phyloP scores from a whole-genome alignment of 1,284 basidiomycete species.

The Papiliotrema flavescens region DNA sequence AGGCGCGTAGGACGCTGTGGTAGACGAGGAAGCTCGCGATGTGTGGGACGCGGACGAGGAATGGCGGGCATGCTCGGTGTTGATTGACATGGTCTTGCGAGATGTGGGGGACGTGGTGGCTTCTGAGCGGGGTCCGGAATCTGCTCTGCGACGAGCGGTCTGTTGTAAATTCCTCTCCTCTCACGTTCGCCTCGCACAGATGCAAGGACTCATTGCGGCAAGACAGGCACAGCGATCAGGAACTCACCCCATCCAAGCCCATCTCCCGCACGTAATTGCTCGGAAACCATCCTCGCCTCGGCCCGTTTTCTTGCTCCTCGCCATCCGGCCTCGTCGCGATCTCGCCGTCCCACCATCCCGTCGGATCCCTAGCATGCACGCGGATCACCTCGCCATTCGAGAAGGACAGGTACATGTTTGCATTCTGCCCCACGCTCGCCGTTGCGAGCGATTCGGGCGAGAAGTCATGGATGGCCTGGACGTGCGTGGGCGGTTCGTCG shows the following conservation, averaged over 20 bases:
- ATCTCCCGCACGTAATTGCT: slow-evolving; percentile 57
- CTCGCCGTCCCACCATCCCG: slow-evolving; percentile 99
- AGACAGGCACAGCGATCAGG: not conserved
- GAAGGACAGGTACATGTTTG: slow-evolving; percentile 82
- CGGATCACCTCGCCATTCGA: slow-evolving; percentile 84
- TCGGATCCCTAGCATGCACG: slow-evolving; percentile 78
- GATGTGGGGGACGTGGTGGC: slow-evolving; percentile 12
- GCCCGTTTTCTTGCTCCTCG: slow-evolving; percentile 18
- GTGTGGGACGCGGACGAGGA: slow-evolving; percentile 8
- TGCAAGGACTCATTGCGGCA: not conserved
- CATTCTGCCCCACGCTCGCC: slow-evolving; percentile 17
- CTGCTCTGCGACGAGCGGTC: slow-evolving; percentile 8
- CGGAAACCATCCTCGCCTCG: slow-evolving; percentile 93
- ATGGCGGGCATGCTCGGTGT: slow-evolving; percentile 7
- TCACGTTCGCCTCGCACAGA: not conserved
- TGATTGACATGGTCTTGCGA: not conserved
- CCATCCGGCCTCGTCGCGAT: slow-evolving; percentile 44
- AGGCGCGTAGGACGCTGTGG: slow-evolving; percentile 5
- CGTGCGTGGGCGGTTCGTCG: slow-evolving; percentile 39
- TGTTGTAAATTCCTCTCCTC: not conserved
- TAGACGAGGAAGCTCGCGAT: slow-evolving; percentile 7
- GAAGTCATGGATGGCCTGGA: slow-evolving; percentile 85
- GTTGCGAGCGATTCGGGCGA: slow-evolving; percentile 55
- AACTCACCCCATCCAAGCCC: slow-evolving; percentile 28
- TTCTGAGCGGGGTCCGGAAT: slow-evolving; percentile 7